phyloP scores from a whole-genome alignment of 306 rosid species.

The Pyrus communis region DNA sequence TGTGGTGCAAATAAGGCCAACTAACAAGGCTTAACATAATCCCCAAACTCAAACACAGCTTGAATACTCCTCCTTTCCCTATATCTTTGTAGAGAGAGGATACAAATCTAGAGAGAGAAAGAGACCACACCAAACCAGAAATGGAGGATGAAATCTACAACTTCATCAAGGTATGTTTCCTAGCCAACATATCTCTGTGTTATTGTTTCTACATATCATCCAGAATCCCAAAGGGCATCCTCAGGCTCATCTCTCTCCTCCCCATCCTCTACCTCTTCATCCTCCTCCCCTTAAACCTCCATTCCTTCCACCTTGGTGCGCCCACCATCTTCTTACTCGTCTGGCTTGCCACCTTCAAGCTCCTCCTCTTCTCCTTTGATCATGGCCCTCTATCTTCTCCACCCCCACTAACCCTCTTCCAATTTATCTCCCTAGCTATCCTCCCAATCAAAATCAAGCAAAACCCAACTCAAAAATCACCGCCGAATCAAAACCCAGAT shows the following conservation, averaged over 20 bases:
- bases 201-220: constrained; percentile 27
- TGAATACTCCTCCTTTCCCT: too few relatives aligned
- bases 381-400: constrained; percentile 40
- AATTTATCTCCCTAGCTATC: constrained; percentile 50
- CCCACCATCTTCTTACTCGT: constrained; percentile 33
- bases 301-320: constrained; percentile 24
- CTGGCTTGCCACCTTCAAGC: constrained; percentile 33
- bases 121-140: neutral
- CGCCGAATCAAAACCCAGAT: neutral
- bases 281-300: constrained; percentile 26
- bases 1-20: neutral
- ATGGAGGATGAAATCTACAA: constrained; percentile 28
- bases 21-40: neutral
- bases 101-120: too few relatives aligned
- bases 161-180: constrained; percentile 27
- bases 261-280: constrained; percentile 30
- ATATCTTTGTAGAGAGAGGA: too few relatives aligned
- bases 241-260: constrained; percentile 21
- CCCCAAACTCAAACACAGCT: too few relatives aligned
- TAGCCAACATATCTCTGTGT: constrained; percentile 6
- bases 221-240: constrained; percentile 17
- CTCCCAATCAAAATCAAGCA: constrained; percentile 52
- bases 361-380: constrained; percentile 41
- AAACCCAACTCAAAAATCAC: constrained; percentile 2
- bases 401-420: constrained; percentile 26